Percentiles rank a stretch among this genome's conserved stretches.
Conservation (phyloP, 768 basidiomycete genomes). For the Suillus ampliporus region DNA sequence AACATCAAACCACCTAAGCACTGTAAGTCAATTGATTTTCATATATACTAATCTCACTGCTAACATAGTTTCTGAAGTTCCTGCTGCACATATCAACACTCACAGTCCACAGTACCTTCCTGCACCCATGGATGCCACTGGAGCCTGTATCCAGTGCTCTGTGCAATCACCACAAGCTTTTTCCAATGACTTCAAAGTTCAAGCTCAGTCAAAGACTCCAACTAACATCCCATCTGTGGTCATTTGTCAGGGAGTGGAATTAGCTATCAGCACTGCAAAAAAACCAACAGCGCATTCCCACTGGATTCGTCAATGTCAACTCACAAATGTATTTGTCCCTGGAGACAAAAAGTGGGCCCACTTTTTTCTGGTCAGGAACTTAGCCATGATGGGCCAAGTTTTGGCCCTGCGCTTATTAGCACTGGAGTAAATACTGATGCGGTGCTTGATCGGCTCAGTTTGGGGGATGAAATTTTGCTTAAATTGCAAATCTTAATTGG, state of each 20-base stretch:
- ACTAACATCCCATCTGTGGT: too few species aligned
- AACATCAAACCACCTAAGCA: neutral
- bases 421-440: conserved; percentile 14
- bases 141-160: conserved; percentile 5
- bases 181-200: too few species aligned
- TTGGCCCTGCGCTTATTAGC: conserved; percentile 11
- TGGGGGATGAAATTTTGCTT: conserved; percentile 11
- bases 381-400: too few species aligned
- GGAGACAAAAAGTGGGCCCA: too few species aligned
- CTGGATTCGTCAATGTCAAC: neutral
- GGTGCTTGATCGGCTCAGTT: conserved; percentile 10
- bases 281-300: too few species aligned
- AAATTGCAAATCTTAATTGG: neutral
- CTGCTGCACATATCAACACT: neutral
- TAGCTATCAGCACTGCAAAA: too few species aligned
- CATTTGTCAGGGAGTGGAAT: too few species aligned
- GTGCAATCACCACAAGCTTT: neutral
- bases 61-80: neutral
- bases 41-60: too few species aligned
- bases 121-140: neutral
- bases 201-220: too few species aligned
- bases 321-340: neutral
- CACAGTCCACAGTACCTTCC: conserved; percentile 8
- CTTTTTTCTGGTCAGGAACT: too few species aligned
- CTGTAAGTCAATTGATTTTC: conserved; percentile 1